Evolutionary conservation across 805 yeast genomes (phyloP), one percentile per base, ranked within the genome.

Genomic region (Kuraishia hungarica): DNA sequence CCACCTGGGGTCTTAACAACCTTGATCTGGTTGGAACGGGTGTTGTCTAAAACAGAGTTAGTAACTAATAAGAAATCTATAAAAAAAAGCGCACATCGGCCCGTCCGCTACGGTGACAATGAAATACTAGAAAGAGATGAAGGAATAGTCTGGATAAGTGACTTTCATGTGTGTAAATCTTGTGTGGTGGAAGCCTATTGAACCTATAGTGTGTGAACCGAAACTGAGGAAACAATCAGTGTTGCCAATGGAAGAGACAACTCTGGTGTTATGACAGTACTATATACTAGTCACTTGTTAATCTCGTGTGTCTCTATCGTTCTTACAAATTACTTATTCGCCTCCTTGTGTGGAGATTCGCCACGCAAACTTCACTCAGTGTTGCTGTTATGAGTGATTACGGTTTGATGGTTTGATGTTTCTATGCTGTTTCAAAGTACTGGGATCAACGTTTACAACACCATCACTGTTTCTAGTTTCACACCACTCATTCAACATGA

Each of bases 1-100:
- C 98, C 98, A 86, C 99, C 99, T 80, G 99, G 99, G 81, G 99
- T 94, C 89, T 93, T 94, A 72, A 93, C 96, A 80, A 93, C 96
- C 92, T 89, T 93, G 84, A 94, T 93, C 84, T 88, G 89, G 97
- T 94, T 94, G 71, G 99, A 94, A 80, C 86, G 87, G 87, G 99
- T 92, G 96, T 94, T 94, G 97, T 91, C 96, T 89, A 70, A 60
- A 61, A 22, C 51, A 23, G 43, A 48, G 50, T 50, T 50, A 53
- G 50, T 39, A 46, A 22, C 48, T 55, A 57, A 56, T 51, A 56
- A 53, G n/a, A 24, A 19, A 15, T 48, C 24, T 10, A 26, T 6
- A 26, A 26, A 26, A 6, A 10, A n/a, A n/a, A n/a, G n/a, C n/a
- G n/a, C n/a, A n/a, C n/a, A n/a, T n/a, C n/a, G n/a, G n/a, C n/a